These are phyloP conservation scores for Choiromyces venosus DNA, from an alignment of 495 filamentous ascomycete genomes.

Conservation along the genomic window DNA sequence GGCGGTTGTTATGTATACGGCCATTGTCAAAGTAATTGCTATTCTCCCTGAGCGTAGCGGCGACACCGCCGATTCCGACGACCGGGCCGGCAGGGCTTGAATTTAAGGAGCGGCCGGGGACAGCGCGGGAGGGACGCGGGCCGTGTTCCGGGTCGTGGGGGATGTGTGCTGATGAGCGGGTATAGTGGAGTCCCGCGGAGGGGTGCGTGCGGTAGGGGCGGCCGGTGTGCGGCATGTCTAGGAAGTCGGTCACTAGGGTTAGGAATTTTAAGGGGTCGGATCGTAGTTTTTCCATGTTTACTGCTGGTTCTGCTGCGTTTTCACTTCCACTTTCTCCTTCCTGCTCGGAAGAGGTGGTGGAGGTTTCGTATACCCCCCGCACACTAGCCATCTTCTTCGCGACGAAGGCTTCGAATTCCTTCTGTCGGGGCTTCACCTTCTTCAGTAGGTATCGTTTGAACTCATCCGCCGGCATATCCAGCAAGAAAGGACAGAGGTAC, in stretches of 20 bases:
- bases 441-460: slow-evolving; percentile 63
- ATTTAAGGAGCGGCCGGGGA: slow-evolving; percentile 58
- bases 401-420: slow-evolving; percentile 60
- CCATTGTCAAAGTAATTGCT: neutral
- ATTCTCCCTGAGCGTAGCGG: slow-evolving; percentile 24
- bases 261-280: slow-evolving; percentile 22
- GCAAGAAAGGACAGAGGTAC: slow-evolving; percentile 74
- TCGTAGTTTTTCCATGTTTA: slow-evolving; percentile 29
- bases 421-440: slow-evolving; percentile 54
- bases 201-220: slow-evolving; percentile 78
- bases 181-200: slow-evolving; percentile 81
- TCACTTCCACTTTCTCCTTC: neutral
- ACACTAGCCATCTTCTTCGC: slow-evolving; percentile 44
- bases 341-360: neutral
- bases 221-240: slow-evolving; percentile 49
- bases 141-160: slow-evolving; percentile 80
- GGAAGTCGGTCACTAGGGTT: slow-evolving; percentile 25
- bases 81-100: slow-evolving; percentile 27
- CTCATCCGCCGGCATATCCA: slow-evolving; percentile 64
- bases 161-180: slow-evolving; percentile 61
- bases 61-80: slow-evolving; percentile 35
- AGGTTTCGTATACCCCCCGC: neutral
- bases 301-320: neutral
- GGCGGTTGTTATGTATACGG: slow-evolving; percentile 23
- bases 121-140: slow-evolving; percentile 60